Percentiles rank a stretch among this genome's conserved stretches.
Conservation (phyloP, 2,329 filamentous ascomycete genomes). For the Pseudogymnoascus sp. region DNA sequence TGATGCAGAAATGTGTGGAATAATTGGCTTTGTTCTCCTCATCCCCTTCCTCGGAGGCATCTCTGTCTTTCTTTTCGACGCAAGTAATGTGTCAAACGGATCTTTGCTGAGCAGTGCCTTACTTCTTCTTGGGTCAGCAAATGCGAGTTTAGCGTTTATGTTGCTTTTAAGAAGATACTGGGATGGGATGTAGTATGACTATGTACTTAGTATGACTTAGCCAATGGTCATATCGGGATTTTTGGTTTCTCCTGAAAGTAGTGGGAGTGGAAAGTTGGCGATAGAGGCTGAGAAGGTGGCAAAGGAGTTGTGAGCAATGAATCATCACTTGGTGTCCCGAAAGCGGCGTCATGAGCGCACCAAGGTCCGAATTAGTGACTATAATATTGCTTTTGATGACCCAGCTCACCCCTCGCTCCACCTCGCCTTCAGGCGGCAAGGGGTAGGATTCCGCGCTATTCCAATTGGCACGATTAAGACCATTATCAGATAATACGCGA, state of each 20-base stretch:
- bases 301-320: not conserved
- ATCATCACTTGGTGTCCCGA: not conserved
- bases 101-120: not conserved
- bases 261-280: not conserved
- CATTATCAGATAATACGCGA: no score
- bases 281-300: not conserved
- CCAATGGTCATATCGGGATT: not conserved
- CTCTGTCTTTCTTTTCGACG: not conserved
- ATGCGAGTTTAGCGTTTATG: not conserved
- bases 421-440: no score
- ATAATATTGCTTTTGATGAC: slow-evolving; percentile 23
- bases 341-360: slow-evolving; percentile 32
- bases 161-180: not conserved
- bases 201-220: not conserved
- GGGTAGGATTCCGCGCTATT: no score
- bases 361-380: slow-evolving; percentile 48
- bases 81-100: not conserved
- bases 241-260: not conserved
- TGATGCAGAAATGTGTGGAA: not conserved
- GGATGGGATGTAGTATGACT: not conserved
- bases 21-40: not conserved
- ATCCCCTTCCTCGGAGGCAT: not conserved
- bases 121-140: not conserved
- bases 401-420: no score
- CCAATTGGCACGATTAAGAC: no score